A percentile compares a stretch with the other conserved stretches of the same genome.
Conservation (phyloP, 2,329 filamentous ascomycete genomes). For the Fusarium sp. region DNA sequence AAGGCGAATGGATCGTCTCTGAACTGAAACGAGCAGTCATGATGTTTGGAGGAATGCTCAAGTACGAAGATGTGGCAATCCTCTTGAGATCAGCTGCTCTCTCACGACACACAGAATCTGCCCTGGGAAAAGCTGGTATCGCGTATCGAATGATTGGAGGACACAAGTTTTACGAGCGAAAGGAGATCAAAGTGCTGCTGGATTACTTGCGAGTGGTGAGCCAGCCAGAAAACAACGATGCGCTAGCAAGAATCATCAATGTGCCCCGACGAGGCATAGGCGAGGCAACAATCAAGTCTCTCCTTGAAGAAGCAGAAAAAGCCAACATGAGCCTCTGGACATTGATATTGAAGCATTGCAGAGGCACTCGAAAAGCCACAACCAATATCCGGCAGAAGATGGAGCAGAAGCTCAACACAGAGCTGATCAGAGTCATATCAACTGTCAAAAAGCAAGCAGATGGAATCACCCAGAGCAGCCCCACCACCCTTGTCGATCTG, state of each 20-base stretch:
- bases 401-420: constrained; percentile 65
- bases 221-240: constrained; percentile 89
- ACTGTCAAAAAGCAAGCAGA: constrained; percentile 47
- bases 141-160: constrained; percentile 94
- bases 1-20: constrained; percentile 89
- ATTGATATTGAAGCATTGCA: constrained; percentile 70
- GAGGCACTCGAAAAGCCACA: constrained; percentile 59
- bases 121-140: constrained; percentile 82
- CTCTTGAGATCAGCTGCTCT: constrained; percentile 86
- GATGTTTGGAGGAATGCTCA: constrained; percentile 80
- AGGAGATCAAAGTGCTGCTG: constrained; percentile 86
- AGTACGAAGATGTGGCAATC: constrained; percentile 84
- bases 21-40: constrained; percentile 80
- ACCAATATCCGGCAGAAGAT: constrained; percentile 63
- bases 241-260: constrained; percentile 86
- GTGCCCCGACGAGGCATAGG: constrained; percentile 85
- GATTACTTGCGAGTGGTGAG: constrained; percentile 90
- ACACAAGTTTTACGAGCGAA: constrained; percentile 89
- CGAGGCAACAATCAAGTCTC: constrained; percentile 77
- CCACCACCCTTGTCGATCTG: constrained; percentile 58
- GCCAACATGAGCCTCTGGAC: constrained; percentile 79
- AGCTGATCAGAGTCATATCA: constrained; percentile 59
- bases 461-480: constrained; percentile 42
- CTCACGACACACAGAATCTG: constrained; percentile 87
- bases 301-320: constrained; percentile 82